phyloP scores from a whole-genome alignment of 148 eudicot genomes.

The Heliamphora exappendiculata region DNA sequence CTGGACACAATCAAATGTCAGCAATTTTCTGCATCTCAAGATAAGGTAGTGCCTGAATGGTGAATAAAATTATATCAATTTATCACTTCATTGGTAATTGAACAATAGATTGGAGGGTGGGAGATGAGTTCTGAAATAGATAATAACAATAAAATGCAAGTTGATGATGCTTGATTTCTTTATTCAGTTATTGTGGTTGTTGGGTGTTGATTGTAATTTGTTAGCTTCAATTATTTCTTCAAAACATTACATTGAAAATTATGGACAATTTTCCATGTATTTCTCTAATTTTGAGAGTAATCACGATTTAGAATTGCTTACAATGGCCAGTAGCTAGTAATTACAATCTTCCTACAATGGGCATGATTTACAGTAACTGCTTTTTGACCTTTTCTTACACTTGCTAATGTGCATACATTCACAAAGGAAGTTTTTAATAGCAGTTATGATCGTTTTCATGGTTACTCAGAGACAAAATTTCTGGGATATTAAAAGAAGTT shows the following conservation, averaged over 20 bases:
- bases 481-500: not conserved
- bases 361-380: not conserved
- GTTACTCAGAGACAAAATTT: not conserved
- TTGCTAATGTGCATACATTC: not conserved
- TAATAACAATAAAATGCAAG: not conserved
- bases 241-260: not conserved
- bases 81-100: not conserved
- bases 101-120: not conserved
- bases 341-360: no score
- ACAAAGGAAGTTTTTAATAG: no score
- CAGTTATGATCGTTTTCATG: not conserved
- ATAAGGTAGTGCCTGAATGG: not conserved
- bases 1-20: not conserved
- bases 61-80: not conserved
- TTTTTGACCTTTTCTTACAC: not conserved
- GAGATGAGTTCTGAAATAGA: not conserved
- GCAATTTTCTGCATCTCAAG: not conserved
- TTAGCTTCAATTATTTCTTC: not conserved
- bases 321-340: no score
- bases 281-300: not conserved
- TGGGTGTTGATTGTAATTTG: not conserved
- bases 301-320: not conserved
- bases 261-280: not conserved
- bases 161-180: not conserved
- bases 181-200: not conserved